Conservation (phyloP, 2,329 filamentous ascomycete genomes). For the Verticillium albo-atrum region DNA sequence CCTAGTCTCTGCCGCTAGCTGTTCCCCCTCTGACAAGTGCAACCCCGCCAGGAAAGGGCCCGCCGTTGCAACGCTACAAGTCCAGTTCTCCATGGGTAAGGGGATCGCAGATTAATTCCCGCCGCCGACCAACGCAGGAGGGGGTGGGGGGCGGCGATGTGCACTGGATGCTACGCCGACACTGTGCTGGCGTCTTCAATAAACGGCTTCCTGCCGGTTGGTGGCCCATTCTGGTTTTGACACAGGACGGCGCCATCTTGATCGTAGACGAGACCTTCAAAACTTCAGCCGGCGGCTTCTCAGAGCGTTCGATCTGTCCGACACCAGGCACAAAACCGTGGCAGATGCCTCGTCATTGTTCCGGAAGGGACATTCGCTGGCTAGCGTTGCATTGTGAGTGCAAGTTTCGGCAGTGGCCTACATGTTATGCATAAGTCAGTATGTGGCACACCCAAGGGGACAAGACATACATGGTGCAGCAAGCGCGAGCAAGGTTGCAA, state of each 20-base stretch:
- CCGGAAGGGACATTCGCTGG: not conserved
- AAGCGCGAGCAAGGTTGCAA: not conserved
- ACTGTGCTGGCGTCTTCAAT: not conserved
- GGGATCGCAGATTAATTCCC: not conserved
- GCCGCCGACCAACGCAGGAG: not conserved
- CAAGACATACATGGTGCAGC: not conserved
- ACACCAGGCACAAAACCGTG: not conserved
- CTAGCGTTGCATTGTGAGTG: not conserved
- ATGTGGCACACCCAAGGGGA: not conserved
- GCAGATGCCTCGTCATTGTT: not conserved
- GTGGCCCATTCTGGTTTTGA: not conserved
- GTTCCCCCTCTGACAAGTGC: not conserved
- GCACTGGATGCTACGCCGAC: not conserved
- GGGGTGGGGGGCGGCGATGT: not conserved
- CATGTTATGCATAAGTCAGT: not conserved
- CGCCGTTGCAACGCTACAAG: not conserved
- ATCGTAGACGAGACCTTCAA: not conserved
- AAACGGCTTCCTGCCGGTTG: conserved; percentile 1
- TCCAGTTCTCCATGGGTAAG: not conserved
- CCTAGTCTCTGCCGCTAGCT: not conserved
- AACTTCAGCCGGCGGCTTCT: too few relatives aligned
- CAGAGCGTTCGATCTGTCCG: too few relatives aligned
- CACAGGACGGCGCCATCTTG: not conserved
- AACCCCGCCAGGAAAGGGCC: not conserved
- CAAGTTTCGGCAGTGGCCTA: conserved; percentile 1